Conservation (phyloP, 2,329 filamentous ascomycete species). For the Talaromyces sp. region DNA sequence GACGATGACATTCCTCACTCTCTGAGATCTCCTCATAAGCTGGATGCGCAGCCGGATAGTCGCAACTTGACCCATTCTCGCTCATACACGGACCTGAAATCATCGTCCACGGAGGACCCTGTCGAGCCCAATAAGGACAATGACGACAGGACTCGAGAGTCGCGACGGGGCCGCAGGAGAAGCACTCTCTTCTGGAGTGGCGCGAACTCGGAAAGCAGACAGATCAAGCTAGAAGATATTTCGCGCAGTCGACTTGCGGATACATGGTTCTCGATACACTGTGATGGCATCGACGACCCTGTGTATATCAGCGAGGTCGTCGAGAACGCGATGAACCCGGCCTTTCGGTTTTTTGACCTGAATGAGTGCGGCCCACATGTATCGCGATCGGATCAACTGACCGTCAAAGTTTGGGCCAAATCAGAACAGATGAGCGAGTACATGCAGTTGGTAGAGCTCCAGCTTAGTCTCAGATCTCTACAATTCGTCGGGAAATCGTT, state of each 20-base stretch:
- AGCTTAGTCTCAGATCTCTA: constrained; percentile 64
- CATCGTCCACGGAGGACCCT: background rate
- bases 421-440: constrained; percentile 48
- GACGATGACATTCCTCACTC: constrained; percentile 67
- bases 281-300: constrained; percentile 59
- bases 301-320: constrained; percentile 86
- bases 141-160: constrained; percentile 15
- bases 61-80: constrained; percentile 51
- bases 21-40: constrained; percentile 62
- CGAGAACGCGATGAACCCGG: constrained; percentile 80
- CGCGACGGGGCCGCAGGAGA: constrained; percentile 32
- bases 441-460: constrained; percentile 66
- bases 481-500: constrained; percentile 69
- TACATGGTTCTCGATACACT: constrained; percentile 81
- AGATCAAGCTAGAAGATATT: constrained; percentile 70
- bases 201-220: constrained; percentile 55
- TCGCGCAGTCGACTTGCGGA: constrained; percentile 71
- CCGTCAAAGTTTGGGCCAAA: constrained; percentile 69
- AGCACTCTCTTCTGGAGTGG: constrained; percentile 61
- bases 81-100: constrained; percentile 51
- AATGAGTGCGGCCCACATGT: constrained; percentile 56
- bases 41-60: constrained; percentile 48
- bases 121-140: constrained; percentile 10
- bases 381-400: constrained; percentile 60
- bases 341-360: constrained; percentile 80